Base-by-base conservation (phyloP, 768 basidiomycete genomes). In the Lactifluus hygrophoroides region DNA sequence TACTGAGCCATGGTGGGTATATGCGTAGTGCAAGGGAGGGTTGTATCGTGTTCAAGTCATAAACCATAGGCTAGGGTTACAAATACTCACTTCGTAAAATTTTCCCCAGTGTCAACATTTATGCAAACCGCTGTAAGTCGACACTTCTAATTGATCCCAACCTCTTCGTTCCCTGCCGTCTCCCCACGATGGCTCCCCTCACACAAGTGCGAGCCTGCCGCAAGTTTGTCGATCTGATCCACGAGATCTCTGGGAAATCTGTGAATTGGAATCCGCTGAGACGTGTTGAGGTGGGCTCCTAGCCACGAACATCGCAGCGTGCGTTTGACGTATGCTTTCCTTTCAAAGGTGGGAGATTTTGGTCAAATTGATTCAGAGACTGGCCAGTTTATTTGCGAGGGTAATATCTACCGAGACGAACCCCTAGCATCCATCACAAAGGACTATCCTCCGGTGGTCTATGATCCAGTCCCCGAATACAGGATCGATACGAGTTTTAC, bases 401-500 rank as follows among this genome's bases (percentile, higher is more conserved):
- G 58, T 3, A 60, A 60, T 17, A 60, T 60, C 34, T 55, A 60
- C 17, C 47, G 54, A 49, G 58, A 60, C 17, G 58, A 60, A 32
- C 53, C 53, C 3, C 23, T 60, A 21, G 54, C 58, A 3, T 60
- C 53, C 10, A 44, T 45, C 43, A 4, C 43, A 37, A 55, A 55
- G 48, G 16, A 44, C 32, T 55, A 60, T 45, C 58, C 48, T 44
- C 58, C 54, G 8, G 48, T 45, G 10, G 28, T 37, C 19, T 9
- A 50, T 42, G 53, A 48, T 10, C 58, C 53, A 19, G 47, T 50
- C 13, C 14, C 40, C 5, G 58, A 60, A 55, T 17, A 27, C 42
- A 60, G 37, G 44, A 30, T 60, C 7, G 53, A 55, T 32, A 32
- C 58, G 5, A 48, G 42, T 42, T 51, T 55, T 25, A 6, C 34